Conservation (phyloP, 1,284 basidiomycete genomes). For the Rhodotorula sp. region DNA sequence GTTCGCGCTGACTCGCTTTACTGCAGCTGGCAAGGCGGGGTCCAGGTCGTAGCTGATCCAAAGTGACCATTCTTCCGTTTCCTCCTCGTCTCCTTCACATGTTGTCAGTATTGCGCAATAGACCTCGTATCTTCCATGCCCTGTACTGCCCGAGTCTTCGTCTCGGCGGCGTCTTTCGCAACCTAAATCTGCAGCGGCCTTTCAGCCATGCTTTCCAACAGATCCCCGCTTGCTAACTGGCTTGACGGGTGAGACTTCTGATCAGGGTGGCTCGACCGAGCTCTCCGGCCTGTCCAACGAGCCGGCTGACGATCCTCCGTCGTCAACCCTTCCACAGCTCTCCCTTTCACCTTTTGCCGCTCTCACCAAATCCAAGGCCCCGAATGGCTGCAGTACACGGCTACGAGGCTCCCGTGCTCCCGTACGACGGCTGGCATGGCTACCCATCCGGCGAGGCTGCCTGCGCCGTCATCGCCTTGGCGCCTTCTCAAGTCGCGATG, state of each 20-base stretch:
- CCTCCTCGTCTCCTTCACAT: too few relatives aligned
- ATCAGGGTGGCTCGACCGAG: too few relatives aligned
- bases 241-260: too few relatives aligned
- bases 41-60: slow-evolving; percentile 3
- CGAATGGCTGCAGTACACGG: background rate
- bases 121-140: too few relatives aligned
- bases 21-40: slow-evolving; percentile 10
- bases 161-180: too few relatives aligned
- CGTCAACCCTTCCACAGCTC: background rate
- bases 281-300: too few relatives aligned
- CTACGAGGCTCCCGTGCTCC: slow-evolving; percentile 10
- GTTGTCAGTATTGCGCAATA: too few relatives aligned
- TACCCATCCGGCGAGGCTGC: background rate
- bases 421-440: slow-evolving; percentile 9
- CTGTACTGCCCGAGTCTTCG: too few relatives aligned
- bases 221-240: too few relatives aligned
- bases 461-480: slow-evolving; percentile 17
- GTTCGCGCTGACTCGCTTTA: background rate
- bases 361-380: background rate
- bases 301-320: background rate
- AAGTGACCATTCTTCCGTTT: background rate
- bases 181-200: too few relatives aligned
- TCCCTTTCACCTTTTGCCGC: background rate
- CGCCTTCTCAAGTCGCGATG: slow-evolving; percentile 5
- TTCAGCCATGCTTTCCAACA: too few relatives aligned